Base-by-base conservation (phyloP, 257 asterid species). In the Fraxinus americana region DNA sequence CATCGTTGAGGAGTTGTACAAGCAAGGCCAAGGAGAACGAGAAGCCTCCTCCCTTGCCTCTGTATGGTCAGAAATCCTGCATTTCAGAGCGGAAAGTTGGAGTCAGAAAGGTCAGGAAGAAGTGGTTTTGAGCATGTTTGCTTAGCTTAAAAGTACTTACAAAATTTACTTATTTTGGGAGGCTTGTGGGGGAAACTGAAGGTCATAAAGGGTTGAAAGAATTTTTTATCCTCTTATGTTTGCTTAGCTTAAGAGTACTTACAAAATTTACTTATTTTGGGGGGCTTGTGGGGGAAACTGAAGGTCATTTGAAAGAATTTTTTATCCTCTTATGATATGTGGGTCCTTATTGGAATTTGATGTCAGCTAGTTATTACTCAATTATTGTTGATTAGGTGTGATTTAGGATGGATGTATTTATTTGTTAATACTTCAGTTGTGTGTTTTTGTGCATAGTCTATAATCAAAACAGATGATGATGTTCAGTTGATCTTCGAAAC, bases 21-120 rank as follows among this genome's bases (percentile, higher is more conserved):
- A 83, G 81, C 39, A 91, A 90, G 29, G 66, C 66, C 66, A 57
- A 19, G 88, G 96, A 91, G 86, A 89, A 88, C 84, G 85, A 84
- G 87, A 92, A 92, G 90, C 66, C 27, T 57, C 96, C 92, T 7
- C 88, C 92, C 34, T 19, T 85, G 52, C 88, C 92, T 3, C 21
- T 48, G 77, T 78, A 50, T 66, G 48, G 81, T 80, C 92, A 89
- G 82, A 87, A 81, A 77, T 67, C 91, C 63, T 93, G 85, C 14
- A 57, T 84, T 61, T 85, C 82, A 70, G 86, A 77, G 78, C 86
- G 91, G 89, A 92, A 83, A 80, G 71, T 74, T 59, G 79, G 88
- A 38, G 84, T 76, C 43, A 83, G 89, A 77, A 89, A 87, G 82
- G 79, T 29, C 21, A 68, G 92, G 80, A 87, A 82, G 75, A 78